Conservation (phyloP, 805 yeast species). For the Candida mattraensis region DNA sequence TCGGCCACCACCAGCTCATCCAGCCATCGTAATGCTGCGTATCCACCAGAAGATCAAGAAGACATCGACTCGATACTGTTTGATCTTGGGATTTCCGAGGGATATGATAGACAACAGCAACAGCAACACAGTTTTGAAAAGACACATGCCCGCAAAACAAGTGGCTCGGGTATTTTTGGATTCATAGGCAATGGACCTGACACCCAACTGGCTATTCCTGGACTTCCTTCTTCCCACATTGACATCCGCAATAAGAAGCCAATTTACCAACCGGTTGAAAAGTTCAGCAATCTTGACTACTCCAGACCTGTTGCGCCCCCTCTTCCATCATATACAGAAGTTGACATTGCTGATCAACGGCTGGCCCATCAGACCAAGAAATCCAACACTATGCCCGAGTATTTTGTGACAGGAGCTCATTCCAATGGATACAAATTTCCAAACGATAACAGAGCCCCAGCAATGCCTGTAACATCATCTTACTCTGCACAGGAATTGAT, state of each 20-base stretch:
- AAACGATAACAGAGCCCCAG: constrained; percentile 34
- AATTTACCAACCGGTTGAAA: constrained; percentile 35
- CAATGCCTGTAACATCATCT: constrained; percentile 25
- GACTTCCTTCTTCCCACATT: constrained; percentile 34
- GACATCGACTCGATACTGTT: constrained; percentile 33
- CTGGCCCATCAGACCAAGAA: constrained; percentile 3
- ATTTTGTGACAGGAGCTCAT: constrained; percentile 44
- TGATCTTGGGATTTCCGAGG: constrained; percentile 33
- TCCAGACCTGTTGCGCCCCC: constrained; percentile 3
- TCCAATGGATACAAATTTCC: constrained; percentile 62
- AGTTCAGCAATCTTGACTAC: constrained; percentile 33
- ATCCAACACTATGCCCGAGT: constrained; percentile 36
- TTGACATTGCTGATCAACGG: constrained; percentile 4
- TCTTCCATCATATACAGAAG: constrained; percentile 4
- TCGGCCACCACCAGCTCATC: constrained; percentile 8
- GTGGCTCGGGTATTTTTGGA: constrained; percentile 84
- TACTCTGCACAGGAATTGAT: constrained; percentile 46
- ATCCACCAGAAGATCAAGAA: constrained; percentile 14
- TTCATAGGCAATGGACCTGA: constrained; percentile 57
- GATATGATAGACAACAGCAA: constrained; percentile 28
- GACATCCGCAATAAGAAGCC: constrained; percentile 30
- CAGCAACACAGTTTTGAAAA: constrained; percentile 11
- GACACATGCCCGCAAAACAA: constrained; percentile 58
- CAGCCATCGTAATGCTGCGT: constrained; percentile 3
- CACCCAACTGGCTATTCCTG: constrained; percentile 58